Percentiles rank a stretch among this genome's conserved stretches.
These are phyloP conservation scores for Coemansia sp. DNA, from an alignment of 192 early-diverging fungal genomes.

Conservation along the genomic window DNA sequence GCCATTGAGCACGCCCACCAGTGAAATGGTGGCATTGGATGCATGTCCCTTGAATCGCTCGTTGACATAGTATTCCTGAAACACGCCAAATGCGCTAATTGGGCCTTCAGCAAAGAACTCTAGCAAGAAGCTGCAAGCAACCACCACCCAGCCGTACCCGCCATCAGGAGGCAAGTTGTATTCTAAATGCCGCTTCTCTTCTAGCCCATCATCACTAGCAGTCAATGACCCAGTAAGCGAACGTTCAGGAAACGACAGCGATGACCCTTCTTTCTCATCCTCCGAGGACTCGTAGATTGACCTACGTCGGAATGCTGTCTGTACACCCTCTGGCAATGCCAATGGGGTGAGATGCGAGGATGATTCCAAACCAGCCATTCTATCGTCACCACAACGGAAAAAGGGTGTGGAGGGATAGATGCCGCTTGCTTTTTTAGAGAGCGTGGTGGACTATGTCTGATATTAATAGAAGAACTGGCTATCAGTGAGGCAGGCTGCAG, in stretches of 20 bases:
- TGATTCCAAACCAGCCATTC: neutral
- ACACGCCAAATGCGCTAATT: slow-evolving; percentile 54
- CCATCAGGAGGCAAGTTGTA: slow-evolving; percentile 42
- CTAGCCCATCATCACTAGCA: slow-evolving; percentile 6
- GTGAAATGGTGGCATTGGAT: slow-evolving; percentile 50
- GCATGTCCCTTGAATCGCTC: slow-evolving; percentile 37
- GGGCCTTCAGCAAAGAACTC: slow-evolving; percentile 53
- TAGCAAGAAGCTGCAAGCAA: slow-evolving; percentile 48
- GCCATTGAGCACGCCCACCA: slow-evolving; percentile 43
- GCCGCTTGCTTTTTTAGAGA: neutral
- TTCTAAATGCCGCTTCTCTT: slow-evolving; percentile 16
- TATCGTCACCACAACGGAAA: neutral
- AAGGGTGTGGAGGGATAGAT: neutral
- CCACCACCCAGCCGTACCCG: slow-evolving; percentile 53
- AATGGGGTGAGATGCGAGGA: neutral
- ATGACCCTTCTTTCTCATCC: neutral
- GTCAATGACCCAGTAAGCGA: slow-evolving; percentile 29
- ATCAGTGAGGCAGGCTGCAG: neutral
- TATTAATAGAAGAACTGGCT: slow-evolving; percentile 1
- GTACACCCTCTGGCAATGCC: neutral
- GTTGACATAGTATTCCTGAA: slow-evolving; percentile 52
- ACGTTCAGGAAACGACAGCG: neutral
- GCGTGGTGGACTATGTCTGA: neutral
- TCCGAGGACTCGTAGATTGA: slow-evolving; percentile 20
- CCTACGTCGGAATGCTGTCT: neutral